A percentile compares a stretch with the other conserved stretches of the same genome.
Conservation (phyloP, 306 rosid species). For the Quercus rubra region DNA sequence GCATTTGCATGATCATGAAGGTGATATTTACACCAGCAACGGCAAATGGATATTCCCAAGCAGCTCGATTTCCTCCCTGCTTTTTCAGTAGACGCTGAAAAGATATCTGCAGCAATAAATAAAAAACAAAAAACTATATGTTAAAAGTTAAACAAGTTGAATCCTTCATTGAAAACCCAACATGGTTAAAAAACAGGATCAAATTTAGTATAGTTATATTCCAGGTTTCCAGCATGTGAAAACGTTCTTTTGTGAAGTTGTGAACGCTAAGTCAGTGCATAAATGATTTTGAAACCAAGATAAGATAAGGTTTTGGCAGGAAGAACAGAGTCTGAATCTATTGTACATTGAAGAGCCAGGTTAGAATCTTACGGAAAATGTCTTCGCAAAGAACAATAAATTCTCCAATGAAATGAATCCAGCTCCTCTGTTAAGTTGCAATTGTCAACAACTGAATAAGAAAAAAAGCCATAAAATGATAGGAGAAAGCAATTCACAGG, state of each 20-base stretch:
- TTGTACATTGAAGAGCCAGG: not conserved
- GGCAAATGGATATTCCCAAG: slow-evolving; percentile 85
- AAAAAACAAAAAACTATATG: not conserved
- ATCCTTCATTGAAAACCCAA: not conserved
- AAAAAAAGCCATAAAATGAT: slow-evolving; percentile 5
- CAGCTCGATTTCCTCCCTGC: slow-evolving; percentile 74
- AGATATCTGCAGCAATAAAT: slow-evolving; percentile 43
- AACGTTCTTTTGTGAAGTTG: not conserved
- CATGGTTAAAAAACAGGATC: not conserved
- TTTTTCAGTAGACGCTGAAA: slow-evolving; percentile 62
- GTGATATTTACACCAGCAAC: slow-evolving; percentile 89
- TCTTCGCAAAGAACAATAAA: slow-evolving; percentile 79
- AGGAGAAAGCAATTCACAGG: not conserved
- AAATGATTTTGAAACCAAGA: not conserved
- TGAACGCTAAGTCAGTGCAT: not conserved
- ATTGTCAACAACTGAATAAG: slow-evolving; percentile 5
- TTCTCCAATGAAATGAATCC: slow-evolving; percentile 97
- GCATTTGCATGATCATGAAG: slow-evolving; percentile 91
- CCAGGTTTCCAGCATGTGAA: not conserved
- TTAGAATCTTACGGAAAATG: slow-evolving; percentile 56
- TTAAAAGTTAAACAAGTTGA: not conserved
- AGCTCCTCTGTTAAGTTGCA: slow-evolving; percentile 63
- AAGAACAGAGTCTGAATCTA: not conserved
- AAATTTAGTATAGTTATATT: not conserved
- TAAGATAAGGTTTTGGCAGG: not conserved